Evolutionary conservation across 2,329 filamentous ascomycete species (phyloP).

Genomic region (Verticillium tricorpus): DNA sequence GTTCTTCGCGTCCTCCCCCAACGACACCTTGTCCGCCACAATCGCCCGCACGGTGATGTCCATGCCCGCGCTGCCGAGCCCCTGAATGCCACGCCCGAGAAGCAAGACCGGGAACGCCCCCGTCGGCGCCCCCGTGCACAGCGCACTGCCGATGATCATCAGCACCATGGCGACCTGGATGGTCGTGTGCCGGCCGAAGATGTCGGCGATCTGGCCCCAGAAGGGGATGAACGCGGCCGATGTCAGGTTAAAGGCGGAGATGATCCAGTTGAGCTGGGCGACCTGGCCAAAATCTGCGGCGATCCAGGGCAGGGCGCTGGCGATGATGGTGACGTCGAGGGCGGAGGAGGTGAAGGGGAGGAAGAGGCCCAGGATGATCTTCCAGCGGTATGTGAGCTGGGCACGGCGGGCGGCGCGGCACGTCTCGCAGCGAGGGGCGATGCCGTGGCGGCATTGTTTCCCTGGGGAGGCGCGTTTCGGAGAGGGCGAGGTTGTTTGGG

Average conservation of each 20-base stretch:
- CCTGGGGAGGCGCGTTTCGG: neutral
- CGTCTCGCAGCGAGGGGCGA: slow-evolving; percentile 15
- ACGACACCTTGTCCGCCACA: slow-evolving; percentile 59
- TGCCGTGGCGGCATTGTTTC: slow-evolving; percentile 3
- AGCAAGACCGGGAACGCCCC: slow-evolving; percentile 54
- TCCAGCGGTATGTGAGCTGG: slow-evolving; percentile 45
- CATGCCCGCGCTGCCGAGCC: slow-evolving; percentile 56
- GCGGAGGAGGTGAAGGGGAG: slow-evolving; percentile 58
- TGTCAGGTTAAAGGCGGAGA: slow-evolving; percentile 64
- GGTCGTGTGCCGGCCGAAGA: slow-evolving; percentile 57
- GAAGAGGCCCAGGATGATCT: slow-evolving; percentile 53
- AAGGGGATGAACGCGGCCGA: slow-evolving; percentile 63
- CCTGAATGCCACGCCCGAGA: slow-evolving; percentile 59
- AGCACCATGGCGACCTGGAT: slow-evolving; percentile 57
- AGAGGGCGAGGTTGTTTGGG: neutral
- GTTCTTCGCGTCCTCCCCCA: slow-evolving; percentile 58
- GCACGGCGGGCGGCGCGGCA: slow-evolving; percentile 29
- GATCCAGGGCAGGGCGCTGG: slow-evolving; percentile 44
- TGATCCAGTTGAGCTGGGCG: slow-evolving; percentile 63
- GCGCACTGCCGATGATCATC: slow-evolving; percentile 55
- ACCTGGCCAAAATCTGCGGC: slow-evolving; percentile 58
- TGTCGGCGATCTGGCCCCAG: slow-evolving; percentile 60
- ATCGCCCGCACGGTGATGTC: slow-evolving; percentile 57
- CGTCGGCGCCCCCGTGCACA: slow-evolving; percentile 55
- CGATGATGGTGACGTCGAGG: slow-evolving; percentile 58